phyloP scores from a whole-genome alignment of 73 alveolate genomes.

The Tetrahymena borealis region DNA sequence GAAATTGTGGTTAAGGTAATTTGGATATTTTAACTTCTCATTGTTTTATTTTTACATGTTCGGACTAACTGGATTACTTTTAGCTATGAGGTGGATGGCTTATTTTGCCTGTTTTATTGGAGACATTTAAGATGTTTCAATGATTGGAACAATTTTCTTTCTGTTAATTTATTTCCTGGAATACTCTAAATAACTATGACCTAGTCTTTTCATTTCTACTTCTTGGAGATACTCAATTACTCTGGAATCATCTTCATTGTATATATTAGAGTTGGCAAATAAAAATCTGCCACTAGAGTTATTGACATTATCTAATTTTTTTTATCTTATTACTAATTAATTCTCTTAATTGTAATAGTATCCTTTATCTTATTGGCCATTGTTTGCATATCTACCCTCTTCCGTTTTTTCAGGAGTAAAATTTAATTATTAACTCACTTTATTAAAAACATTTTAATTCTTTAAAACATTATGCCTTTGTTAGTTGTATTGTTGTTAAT shows the following conservation, averaged over 20 bases:
- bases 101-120: neutral
- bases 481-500: neutral
- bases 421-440: neutral
- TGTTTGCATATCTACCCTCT: neutral
- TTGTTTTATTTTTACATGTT: no score
- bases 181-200: neutral
- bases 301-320: no score
- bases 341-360: neutral
- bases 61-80: neutral
- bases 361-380: neutral
- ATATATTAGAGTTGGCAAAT: neutral
- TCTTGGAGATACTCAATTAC: neutral
- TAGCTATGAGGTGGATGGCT: neutral
- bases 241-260: neutral
- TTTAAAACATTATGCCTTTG: neutral
- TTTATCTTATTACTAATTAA: neutral
- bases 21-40: neutral
- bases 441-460: neutral
- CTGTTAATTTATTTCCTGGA: neutral
- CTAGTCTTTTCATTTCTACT: neutral
- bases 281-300: neutral
- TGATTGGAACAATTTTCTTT: neutral
- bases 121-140: neutral
- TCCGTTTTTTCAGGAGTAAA: neutral
- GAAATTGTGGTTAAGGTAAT: neutral